These are phyloP conservation scores for Nakazawaea wyomingensis DNA, from an alignment of 805 yeast species.

Conservation along the genomic window DNA sequence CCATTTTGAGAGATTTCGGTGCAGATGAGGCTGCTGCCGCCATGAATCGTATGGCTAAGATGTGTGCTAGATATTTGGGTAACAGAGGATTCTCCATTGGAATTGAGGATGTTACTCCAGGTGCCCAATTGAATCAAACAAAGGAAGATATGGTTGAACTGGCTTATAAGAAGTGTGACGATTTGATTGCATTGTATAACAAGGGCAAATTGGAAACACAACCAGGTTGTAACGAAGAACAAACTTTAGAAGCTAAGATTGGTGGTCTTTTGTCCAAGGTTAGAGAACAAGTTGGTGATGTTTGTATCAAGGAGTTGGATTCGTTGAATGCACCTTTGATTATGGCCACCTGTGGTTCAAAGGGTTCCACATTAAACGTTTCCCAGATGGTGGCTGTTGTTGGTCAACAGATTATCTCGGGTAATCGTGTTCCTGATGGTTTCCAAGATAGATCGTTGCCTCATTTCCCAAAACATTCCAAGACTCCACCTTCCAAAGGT, in stretches of 20 bases:
- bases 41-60: conserved; percentile 99
- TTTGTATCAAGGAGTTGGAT: conserved; percentile 88
- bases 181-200: conserved; percentile 70
- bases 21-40: conserved; percentile 92
- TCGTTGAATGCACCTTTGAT: conserved; percentile 91
- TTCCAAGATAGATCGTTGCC: conserved; percentile 98
- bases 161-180: conserved; percentile 90
- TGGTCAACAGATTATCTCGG: conserved; percentile 97
- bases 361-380: conserved; percentile 95
- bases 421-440: conserved; percentile 99
- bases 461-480: conserved; percentile 91
- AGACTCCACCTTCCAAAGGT: conserved; percentile 97
- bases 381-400: conserved; percentile 99
- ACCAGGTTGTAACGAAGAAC: conserved; percentile 99
- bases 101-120: conserved; percentile 95
- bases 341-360: conserved; percentile 99
- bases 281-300: conserved; percentile 98
- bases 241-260: conserved; percentile 94
- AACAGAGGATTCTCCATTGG: conserved; percentile 97
- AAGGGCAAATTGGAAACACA: conserved; percentile 92
- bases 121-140: conserved; percentile 61
- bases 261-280: conserved; percentile 95
- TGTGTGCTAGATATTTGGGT: conserved; percentile 93
- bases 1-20: conserved; percentile 94
- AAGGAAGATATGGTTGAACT: conserved; percentile 87